A percentile compares a stretch with the other conserved stretches of the same genome.
Evolutionary conservation across 1,284 basidiomycete species (phyloP).

Genomic region (Kwoniella shivajii): DNA sequence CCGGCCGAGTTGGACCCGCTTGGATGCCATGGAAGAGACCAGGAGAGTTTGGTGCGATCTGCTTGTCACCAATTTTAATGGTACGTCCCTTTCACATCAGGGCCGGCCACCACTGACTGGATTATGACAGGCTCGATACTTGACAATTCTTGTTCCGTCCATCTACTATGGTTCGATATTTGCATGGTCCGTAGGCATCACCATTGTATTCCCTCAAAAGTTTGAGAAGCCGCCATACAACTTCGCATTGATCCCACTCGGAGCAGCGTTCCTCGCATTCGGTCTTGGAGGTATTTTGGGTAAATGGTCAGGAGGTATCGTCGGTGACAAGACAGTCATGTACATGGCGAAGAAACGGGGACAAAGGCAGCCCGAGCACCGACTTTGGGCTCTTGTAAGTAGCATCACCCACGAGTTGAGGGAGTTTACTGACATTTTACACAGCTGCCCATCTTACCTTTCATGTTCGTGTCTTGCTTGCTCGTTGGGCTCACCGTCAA

Average conservation of each 20-base stretch:
- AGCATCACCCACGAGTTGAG: background rate
- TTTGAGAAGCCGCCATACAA: slow-evolving; percentile 46
- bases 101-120: background rate
- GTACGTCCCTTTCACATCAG: background rate
- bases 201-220: slow-evolving; percentile 44
- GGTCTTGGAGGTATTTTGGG: slow-evolving; percentile 47
- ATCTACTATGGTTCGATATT: slow-evolving; percentile 51
- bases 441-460: slow-evolving; percentile 28
- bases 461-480: slow-evolving; percentile 43
- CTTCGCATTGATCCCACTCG: slow-evolving; percentile 41
- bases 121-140: slow-evolving; percentile 16
- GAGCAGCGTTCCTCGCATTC: slow-evolving; percentile 45
- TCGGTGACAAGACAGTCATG: slow-evolving; percentile 27
- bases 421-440: background rate
- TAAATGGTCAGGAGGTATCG: slow-evolving; percentile 45
- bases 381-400: slow-evolving; percentile 44
- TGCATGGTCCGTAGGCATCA: slow-evolving; percentile 48
- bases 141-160: slow-evolving; percentile 35
- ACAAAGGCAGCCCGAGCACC: slow-evolving; percentile 49
- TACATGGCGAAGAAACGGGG: slow-evolving; percentile 37
- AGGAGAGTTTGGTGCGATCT: slow-evolving; percentile 34
- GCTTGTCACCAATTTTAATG: slow-evolving; percentile 38
- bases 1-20: slow-evolving; percentile 35
- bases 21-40: slow-evolving; percentile 50
- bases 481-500: slow-evolving; percentile 44